Percentiles rank a stretch among this genome's conserved stretches.
Evolutionary conservation across 2,329 filamentous ascomycete genomes (phyloP).

Genomic region (Mycosphaerella sp.): DNA sequence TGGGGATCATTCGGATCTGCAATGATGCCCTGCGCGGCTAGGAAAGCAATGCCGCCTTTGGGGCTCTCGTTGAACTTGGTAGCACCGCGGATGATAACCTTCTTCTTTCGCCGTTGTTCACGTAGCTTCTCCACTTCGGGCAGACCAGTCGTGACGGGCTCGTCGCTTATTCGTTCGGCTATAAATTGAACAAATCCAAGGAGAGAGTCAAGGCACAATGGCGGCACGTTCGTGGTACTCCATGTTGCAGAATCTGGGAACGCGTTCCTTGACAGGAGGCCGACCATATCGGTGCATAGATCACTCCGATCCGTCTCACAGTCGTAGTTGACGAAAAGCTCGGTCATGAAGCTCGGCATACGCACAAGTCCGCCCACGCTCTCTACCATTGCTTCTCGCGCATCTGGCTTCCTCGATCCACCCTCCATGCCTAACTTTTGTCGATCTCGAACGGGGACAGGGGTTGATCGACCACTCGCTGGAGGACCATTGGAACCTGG

Average conservation of each 20-base stretch:
- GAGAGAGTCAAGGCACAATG: constrained; percentile 85
- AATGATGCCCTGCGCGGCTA: constrained; percentile 82
- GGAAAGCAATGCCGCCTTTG: constrained; percentile 77
- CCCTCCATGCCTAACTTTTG: constrained; percentile 91
- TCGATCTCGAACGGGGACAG: constrained; percentile 84
- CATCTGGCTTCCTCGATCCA: constrained; percentile 84
- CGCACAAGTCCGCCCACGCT: constrained; percentile 85
- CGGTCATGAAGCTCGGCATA: constrained; percentile 90
- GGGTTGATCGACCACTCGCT: constrained; percentile 76
- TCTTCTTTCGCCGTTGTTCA: constrained; percentile 72
- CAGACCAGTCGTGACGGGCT: constrained; percentile 56
- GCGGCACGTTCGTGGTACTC: constrained; percentile 98
- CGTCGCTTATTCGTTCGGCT: constrained; percentile 72
- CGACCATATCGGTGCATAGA: constrained; percentile 91
- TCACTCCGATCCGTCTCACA: constrained; percentile 88
- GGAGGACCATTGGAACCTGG: constrained; percentile 40
- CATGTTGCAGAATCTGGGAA: constrained; percentile 96
- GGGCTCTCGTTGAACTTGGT: constrained; percentile 94
- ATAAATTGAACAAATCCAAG: constrained; percentile 89
- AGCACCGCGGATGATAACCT: constrained; percentile 78
- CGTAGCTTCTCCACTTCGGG: constrained; percentile 60
- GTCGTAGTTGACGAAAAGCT: constrained; percentile 97
- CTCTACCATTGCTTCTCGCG: constrained; percentile 96
- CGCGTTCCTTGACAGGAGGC: constrained; percentile 84
- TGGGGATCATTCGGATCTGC: constrained; percentile 64